Conservation (phyloP, 176 grass and related monocot species). For the Coix lacrymajobi region DNA sequence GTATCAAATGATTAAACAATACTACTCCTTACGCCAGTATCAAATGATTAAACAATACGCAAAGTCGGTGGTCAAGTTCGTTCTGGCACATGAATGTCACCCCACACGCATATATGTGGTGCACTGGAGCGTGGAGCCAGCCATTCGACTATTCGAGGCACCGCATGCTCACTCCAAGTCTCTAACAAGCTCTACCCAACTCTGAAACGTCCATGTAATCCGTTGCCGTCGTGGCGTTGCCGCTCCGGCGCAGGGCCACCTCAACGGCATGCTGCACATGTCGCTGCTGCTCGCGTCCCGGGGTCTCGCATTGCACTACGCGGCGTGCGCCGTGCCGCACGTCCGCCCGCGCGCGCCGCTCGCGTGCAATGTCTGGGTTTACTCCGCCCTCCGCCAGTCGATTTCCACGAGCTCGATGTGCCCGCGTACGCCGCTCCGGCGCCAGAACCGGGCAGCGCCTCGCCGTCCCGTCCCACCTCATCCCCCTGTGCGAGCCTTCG, state of each 20-base stretch:
- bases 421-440: not conserved
- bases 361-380: not conserved
- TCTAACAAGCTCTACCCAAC: not conserved
- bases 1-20: too few species aligned
- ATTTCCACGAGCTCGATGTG: constrained; percentile 1
- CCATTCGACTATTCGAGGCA: too few species aligned
- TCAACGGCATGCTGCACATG: constrained; percentile 55
- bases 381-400: not conserved
- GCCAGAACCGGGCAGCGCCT: not conserved
- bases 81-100: too few species aligned
- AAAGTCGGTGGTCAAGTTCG: too few species aligned
- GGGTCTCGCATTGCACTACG: constrained; percentile 39
- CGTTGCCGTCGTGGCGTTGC: constrained; percentile 45
- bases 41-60: too few species aligned
- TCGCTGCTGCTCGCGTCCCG: constrained; percentile 40
- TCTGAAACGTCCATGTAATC: not conserved
- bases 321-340: constrained; percentile 31
- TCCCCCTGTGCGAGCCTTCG: not conserved
- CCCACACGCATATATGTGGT: too few species aligned
- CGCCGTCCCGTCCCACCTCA: not conserved
- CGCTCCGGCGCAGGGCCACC: constrained; percentile 53
- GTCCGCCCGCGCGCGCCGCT: constrained; percentile 11
- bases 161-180: not conserved
- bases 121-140: too few species aligned
- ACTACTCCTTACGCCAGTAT: too few species aligned